phyloP scores from a whole-genome alignment of 208 protist genomes.

The Leishmania martiniquensis region DNA sequence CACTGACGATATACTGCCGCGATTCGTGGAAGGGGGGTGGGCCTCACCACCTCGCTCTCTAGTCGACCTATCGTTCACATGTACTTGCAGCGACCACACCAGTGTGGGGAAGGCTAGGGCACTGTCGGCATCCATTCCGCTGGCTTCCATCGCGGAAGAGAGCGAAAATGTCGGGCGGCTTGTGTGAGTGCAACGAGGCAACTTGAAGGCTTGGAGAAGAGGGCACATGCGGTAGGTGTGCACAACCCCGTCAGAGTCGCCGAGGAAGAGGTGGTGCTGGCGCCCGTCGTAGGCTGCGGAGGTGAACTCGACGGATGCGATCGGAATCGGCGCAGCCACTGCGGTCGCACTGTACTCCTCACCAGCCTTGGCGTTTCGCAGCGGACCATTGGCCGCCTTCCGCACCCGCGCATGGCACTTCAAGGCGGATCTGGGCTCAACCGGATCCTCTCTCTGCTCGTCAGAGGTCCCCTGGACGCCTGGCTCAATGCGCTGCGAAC shows the following conservation, averaged over 20 bases:
- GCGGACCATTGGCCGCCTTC: background rate
- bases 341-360: background rate
- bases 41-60: background rate
- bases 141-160: background rate
- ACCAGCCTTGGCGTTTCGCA: background rate
- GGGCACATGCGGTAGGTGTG: constrained; percentile 60
- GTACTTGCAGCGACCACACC: constrained; percentile 22
- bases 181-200: constrained; percentile 43
- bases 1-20: background rate
- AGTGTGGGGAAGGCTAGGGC: background rate
- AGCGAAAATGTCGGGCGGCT: constrained; percentile 30
- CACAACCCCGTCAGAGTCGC: constrained; percentile 50
- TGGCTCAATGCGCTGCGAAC: background rate
- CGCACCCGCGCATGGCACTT: background rate
- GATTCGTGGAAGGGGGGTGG: background rate
- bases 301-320: constrained; percentile 33
- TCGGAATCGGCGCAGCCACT: background rate
- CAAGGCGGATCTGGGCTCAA: background rate
- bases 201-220: constrained; percentile 45
- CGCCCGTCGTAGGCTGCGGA: constrained; percentile 52
- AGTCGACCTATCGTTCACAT: constrained; percentile 2
- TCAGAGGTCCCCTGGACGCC: background rate
- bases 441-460: background rate
- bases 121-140: background rate
- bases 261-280: constrained; percentile 71